A percentile compares a stretch with the other conserved stretches of the same genome.
Evolutionary conservation across 257 asterid genomes (phyloP).

Genomic region (Fraxinus cuspidata): DNA sequence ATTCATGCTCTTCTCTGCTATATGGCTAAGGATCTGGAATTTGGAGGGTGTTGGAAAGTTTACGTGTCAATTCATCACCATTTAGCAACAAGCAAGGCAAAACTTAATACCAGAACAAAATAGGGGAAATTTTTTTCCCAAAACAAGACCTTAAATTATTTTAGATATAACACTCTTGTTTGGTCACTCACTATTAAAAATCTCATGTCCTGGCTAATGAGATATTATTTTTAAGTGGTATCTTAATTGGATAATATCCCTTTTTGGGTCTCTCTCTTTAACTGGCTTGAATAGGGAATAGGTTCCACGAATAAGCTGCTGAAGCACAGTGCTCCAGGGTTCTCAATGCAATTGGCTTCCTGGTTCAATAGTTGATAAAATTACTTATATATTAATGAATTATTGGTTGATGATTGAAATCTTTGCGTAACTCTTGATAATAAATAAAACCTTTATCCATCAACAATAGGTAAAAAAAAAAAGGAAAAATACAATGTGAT

Average conservation of each 20-base stretch:
- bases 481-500: no score
- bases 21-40: background rate
- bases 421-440: background rate
- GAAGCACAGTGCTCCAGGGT: background rate
- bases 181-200: background rate
- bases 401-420: background rate
- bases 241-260: background rate
- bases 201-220: background rate
- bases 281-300: background rate
- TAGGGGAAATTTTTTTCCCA: background rate
- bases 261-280: background rate
- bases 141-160: background rate
- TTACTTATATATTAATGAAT: background rate
- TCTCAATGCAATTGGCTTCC: background rate
- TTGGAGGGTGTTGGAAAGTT: background rate
- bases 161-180: background rate
- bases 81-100: background rate
- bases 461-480: background rate
- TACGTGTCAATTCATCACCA: background rate
- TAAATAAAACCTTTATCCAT: background rate
- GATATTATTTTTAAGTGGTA: background rate
- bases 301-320: background rate
- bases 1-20: background rate
- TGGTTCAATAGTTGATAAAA: background rate
- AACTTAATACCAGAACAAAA: background rate